A percentile compares a stretch with the other conserved stretches of the same genome.
phyloP scores from a whole-genome alignment of 768 basidiomycete genomes.

The Trametes gibbosa region DNA sequence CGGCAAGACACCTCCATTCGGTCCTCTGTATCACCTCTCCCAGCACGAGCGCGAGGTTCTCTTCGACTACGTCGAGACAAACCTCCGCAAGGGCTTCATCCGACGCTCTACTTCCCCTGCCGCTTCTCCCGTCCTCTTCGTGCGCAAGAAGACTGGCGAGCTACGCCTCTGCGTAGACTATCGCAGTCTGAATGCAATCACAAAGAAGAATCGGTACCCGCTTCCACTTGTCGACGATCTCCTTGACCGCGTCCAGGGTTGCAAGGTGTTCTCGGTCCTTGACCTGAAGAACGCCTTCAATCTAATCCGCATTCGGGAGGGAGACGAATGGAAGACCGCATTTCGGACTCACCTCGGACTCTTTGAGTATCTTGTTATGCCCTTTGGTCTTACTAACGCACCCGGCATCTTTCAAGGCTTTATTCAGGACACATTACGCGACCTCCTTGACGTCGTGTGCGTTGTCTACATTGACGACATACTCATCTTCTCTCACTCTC shows the following conservation, averaged over 20 bases:
- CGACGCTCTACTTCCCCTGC: too few relatives aligned
- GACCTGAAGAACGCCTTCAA: conserved; percentile 42
- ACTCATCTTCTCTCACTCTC: conserved; percentile 20
- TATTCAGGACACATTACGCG: conserved; percentile 13
- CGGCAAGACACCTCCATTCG: conserved; percentile 25
- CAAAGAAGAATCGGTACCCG: conserved; percentile 34
- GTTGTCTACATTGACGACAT: conserved; percentile 23
- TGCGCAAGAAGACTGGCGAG: too few relatives aligned
- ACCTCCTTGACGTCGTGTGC: conserved; percentile 24
- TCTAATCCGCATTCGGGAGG: conserved; percentile 36
- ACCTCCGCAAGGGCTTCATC: too few relatives aligned
- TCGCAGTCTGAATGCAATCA: conserved; percentile 32
- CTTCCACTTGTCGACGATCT: conserved; percentile 34
- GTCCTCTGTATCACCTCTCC: too few relatives aligned
- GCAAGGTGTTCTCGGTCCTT: conserved; percentile 34
- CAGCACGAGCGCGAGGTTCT: too few relatives aligned
- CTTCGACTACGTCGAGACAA: too few relatives aligned
- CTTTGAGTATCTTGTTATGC: conserved; percentile 37
- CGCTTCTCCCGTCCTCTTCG: too few relatives aligned
- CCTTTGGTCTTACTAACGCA: conserved; percentile 27
- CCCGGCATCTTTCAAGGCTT: conserved; percentile 17
- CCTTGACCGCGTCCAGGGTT: conserved; percentile 23
- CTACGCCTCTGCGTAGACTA: conserved; percentile 29
- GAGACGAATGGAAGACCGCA: conserved; percentile 39
- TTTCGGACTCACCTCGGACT: conserved; percentile 37